Conservation (phyloP, 1,284 basidiomycete genomes). For the Hortiboletus rubellus region DNA sequence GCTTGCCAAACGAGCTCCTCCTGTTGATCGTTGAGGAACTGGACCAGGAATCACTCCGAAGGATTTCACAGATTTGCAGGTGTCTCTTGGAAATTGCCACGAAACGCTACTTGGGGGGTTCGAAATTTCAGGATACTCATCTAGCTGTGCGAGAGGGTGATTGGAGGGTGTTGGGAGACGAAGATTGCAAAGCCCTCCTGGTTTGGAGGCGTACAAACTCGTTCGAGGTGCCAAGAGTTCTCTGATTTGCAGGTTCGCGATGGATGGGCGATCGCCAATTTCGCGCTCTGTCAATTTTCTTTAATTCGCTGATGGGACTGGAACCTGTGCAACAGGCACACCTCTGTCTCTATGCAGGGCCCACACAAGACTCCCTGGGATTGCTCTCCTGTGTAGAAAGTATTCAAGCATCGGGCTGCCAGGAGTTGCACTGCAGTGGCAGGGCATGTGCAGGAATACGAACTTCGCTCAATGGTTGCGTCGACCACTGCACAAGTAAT, state of each 20-base stretch:
- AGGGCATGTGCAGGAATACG: not conserved
- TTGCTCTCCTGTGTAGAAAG: not conserved
- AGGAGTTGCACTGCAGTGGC: not conserved
- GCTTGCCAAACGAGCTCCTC: not conserved
- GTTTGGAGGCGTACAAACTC: slow-evolving; percentile 2
- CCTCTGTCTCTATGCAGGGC: slow-evolving; percentile 1
- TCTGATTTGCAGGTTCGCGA: slow-evolving; percentile 1
- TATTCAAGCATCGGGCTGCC: not conserved
- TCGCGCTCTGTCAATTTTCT: slow-evolving; percentile 2
- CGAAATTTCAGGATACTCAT: not conserved
- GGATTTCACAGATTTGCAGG: slow-evolving; percentile 2
- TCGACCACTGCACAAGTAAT: not conserved
- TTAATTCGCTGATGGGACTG: not conserved
- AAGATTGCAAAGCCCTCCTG: slow-evolving; percentile 4
- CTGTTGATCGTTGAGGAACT: not conserved
- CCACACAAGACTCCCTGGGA: not conserved
- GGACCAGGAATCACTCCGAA: slow-evolving; percentile 2
- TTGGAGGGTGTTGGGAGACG: not conserved
- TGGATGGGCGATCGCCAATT: slow-evolving; percentile 1
- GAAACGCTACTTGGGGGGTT: not conserved
- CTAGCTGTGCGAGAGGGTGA: not conserved
- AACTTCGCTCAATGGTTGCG: not conserved
- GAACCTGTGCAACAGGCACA: not conserved
- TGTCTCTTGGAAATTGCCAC: not conserved
- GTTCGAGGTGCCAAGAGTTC: not conserved